Evolutionary conservation across 768 basidiomycete genomes (phyloP), one percentile per base, ranked within the genome.

Genomic region (Phlebiopsis gigantea): DNA sequence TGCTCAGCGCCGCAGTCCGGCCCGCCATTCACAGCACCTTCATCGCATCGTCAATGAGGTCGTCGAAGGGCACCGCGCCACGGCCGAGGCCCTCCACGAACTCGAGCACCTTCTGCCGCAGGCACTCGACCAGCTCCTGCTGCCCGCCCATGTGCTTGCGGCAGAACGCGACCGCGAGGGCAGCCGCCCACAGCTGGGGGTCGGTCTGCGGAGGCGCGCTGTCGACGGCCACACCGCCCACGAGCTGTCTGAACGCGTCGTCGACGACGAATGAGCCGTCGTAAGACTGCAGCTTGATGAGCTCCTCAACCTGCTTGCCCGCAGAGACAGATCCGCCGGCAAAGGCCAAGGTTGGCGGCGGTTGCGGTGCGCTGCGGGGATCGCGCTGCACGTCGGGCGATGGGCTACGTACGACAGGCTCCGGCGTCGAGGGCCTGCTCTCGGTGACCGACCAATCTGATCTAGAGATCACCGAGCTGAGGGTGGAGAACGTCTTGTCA

Each of bases 231-330:
- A 56, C 58, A 0, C 63, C 52, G 6, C 79, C 79, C 4, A 80
- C 70, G 44, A 82, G 63, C 12, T 9, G 49, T 0, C 60, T 59
- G 4, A 81, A 66, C 0, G 60, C 29, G 1, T 71, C 61, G 29
- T 69, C 60, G 1, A 68, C 57, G 2, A 60, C 10, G 63, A 80
- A 84, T 0, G 80, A 80, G 0, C 83, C 83, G 50, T 83, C 79
- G 19, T 72, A 72, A 2, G 59, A 46, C 68, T 81, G 78, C 21
- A 77, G 57, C 14, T 61, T 58, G 10, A 78, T 65, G 41, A 83
- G 65, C 2, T 70, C 54, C 17, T 75, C 57, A 4, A 78, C 72
- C 28, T 65, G 31, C 6, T 73, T 45, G 14, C 47, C 28, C n/a
- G 28, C 29, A 9, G 47, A n/a, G 28, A 22, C 47, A 22, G 19